Conservation (phyloP, 805 yeast species). For the Starmerella asiatica region DNA sequence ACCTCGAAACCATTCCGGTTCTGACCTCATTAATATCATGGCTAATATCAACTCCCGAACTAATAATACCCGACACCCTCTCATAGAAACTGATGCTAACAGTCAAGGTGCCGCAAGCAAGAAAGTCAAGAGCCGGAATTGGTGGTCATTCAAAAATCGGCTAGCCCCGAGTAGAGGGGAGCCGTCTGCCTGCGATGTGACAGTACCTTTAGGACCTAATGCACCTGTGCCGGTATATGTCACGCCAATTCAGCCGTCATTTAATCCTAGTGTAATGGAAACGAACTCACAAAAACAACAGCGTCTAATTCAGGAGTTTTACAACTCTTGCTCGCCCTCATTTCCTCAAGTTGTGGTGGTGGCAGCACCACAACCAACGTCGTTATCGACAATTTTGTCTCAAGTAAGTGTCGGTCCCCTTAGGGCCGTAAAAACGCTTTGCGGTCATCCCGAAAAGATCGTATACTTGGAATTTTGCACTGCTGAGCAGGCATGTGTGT, state of each 20-base stretch:
- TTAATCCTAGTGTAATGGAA: background rate
- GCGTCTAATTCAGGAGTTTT: background rate
- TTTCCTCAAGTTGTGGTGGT: background rate
- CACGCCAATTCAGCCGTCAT: no score
- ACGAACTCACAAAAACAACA: background rate
- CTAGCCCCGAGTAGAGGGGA: background rate
- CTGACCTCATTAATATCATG: no score
- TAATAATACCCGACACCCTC: background rate
- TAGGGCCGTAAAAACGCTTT: conserved; percentile 1
- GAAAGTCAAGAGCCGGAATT: conserved; percentile 1
- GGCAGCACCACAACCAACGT: background rate
- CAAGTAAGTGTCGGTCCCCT: conserved; percentile 21
- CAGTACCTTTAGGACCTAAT: no score
- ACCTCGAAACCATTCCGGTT: no score
- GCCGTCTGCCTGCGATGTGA: no score
- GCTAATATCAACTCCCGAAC: background rate
- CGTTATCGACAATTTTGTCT: conserved; percentile 10
- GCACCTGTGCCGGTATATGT: no score
- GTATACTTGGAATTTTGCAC: conserved; percentile 5
- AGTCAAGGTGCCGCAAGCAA: background rate
- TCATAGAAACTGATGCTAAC: conserved; percentile 1
- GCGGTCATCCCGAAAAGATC: background rate
- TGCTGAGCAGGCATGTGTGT: conserved; percentile 2
- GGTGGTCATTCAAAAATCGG: conserved; percentile 3
- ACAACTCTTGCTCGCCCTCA: background rate